Base-by-base conservation (phyloP, 805 yeast species). In the Schizosaccharomyces osmophilus region DNA sequence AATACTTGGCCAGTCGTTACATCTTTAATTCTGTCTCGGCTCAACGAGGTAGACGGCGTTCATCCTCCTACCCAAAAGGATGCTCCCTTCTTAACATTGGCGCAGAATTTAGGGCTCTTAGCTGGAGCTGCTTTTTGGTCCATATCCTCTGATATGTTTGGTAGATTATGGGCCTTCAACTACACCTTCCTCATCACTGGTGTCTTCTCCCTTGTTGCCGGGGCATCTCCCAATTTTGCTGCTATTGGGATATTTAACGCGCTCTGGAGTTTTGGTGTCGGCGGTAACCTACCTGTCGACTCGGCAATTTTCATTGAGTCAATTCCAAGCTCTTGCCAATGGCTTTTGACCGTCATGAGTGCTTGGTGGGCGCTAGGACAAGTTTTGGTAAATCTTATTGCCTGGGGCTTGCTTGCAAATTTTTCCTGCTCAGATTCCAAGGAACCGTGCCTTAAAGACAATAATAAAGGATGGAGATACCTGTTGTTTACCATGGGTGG, bases 301-400 rank as follows among this genome's bases (percentile, higher is more conserved):
- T 76, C 80, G 22, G 73, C 81, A 51, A 77, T 78, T 8, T 78
- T 78, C 64, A 67, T 79, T 45, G 82, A 80, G 66, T 78, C 75
- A 62, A 69, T 80, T 62, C 83, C 84, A 2, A 70, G 73, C 55
- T 74, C 74, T 59, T 70, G 75, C 65, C 80, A 79, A 64, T 80
- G 76, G 75, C 67, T 79, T 64, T 72, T 77, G 60, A 79, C 83
- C 1, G 72, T 78, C 45, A 74, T 81, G 70, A 80, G 82, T 26
- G 71, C 75, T 55, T 81, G 77, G 79, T 81, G 84, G 85, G 82
- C 83, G 57, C 72, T 81, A 43, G 84, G 84, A 41, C 84, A 81
- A 67, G 74, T 81, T 1, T 71, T 80, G 55, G 76, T 81, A 13
- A 73, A 73, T 41, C 69, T 79, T 22, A 66, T 79, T 51, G 77